A percentile compares a stretch with the other conserved stretches of the same genome.
These are phyloP conservation scores for Sporothrix curviconia DNA, from an alignment of 2,329 filamentous ascomycete species.

Conservation along the genomic window DNA sequence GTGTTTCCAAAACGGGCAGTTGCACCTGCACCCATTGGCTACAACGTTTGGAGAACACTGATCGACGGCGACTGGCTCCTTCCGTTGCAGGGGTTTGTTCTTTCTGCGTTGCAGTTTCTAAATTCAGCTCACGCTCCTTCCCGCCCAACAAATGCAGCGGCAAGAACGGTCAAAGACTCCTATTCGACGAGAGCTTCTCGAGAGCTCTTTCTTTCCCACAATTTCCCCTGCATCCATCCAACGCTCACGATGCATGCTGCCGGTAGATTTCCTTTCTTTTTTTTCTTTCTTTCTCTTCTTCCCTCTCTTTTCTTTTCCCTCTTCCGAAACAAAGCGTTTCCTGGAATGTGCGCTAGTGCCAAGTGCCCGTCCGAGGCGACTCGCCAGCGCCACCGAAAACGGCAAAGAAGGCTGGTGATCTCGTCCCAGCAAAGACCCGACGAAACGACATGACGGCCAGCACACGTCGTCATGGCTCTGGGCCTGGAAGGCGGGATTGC, in stretches of 20 bases:
- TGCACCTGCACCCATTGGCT: conserved; percentile 1
- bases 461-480: not conserved
- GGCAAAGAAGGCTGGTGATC: not conserved
- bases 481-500: too few species aligned
- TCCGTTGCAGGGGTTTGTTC: not conserved
- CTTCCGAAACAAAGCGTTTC: too few species aligned
- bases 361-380: conserved; percentile 2
- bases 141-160: not conserved
- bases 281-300: too few species aligned
- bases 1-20: not conserved
- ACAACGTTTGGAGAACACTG: not conserved
- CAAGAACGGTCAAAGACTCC: not conserved
- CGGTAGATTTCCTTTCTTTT: too few species aligned
- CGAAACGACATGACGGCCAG: too few species aligned
- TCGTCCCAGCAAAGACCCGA: too few species aligned
- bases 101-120: not conserved
- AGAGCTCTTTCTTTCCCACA: not conserved
- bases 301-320: too few species aligned
- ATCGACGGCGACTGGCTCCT: not conserved
- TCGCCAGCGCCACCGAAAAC: not conserved
- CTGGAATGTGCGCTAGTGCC: conserved; percentile 8
- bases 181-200: too few species aligned
- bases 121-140: not conserved
- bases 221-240: not conserved
- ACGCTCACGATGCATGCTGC: too few species aligned